Percentiles rank a stretch among this genome's conserved stretches.
These are phyloP conservation scores for Trichoderma endophyticum DNA, from an alignment of 2,329 filamentous ascomycete genomes.

Conservation along the genomic window DNA sequence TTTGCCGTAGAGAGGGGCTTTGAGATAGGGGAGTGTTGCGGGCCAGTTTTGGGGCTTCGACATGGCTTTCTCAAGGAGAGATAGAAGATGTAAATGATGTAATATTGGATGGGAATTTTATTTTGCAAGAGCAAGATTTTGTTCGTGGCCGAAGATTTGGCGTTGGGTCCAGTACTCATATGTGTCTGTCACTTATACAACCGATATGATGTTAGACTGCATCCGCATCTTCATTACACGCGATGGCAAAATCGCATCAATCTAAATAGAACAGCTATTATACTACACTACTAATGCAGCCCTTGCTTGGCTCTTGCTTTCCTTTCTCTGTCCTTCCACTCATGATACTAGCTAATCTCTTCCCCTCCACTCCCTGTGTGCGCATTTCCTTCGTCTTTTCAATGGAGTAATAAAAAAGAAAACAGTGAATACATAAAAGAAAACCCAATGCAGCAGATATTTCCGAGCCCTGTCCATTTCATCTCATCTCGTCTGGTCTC, in stretches of 20 bases:
- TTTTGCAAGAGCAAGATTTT: neutral
- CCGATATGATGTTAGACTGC: neutral
- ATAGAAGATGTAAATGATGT: neutral
- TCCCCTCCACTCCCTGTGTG: neutral
- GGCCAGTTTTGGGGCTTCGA: slow-evolving; percentile 58
- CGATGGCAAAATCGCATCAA: neutral
- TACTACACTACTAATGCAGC: slow-evolving; percentile 12
- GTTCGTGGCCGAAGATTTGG: slow-evolving; percentile 12
- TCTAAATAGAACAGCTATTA: slow-evolving; percentile 7
- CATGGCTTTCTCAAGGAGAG: slow-evolving; percentile 24
- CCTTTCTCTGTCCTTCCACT: neutral
- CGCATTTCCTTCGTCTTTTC: neutral
- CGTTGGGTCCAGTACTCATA: neutral
- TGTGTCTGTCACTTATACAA: neutral
- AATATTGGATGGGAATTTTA: neutral
- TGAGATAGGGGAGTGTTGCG: slow-evolving; percentile 49
- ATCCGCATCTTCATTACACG: slow-evolving; percentile 5
- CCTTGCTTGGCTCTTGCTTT: neutral
- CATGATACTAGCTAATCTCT: neutral
- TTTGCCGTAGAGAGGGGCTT: slow-evolving; percentile 46
- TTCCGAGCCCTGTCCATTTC: neutral
- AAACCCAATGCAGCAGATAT: slow-evolving; percentile 4
- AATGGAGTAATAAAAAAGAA: neutral
- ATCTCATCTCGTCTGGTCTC: neutral
- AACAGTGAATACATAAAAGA: neutral